These are phyloP conservation scores for Candida sonorensis DNA, from an alignment of 805 yeast species.

Conservation along the genomic window DNA sequence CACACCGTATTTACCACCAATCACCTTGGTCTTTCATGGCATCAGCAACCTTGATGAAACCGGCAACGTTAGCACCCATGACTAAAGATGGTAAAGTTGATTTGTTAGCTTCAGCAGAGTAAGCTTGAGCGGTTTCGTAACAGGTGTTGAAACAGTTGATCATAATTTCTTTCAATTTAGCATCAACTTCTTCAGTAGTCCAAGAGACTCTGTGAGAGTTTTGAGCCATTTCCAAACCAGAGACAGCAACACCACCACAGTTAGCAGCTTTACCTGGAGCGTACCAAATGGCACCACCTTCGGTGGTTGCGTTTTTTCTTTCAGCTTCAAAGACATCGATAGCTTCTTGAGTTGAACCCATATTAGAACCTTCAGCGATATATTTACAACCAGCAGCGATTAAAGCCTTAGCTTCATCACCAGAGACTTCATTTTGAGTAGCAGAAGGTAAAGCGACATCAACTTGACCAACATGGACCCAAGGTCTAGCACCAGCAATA, in stretches of 20 bases:
- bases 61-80: constrained; percentile 98
- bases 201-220: constrained; percentile 91
- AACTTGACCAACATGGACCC: constrained; percentile 85
- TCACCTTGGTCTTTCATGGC: constrained; percentile 99
- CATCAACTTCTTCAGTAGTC: constrained; percentile 90
- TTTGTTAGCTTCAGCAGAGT: constrained; percentile 61
- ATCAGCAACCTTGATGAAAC: constrained; percentile 96
- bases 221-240: constrained; percentile 99
- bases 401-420: constrained; percentile 93
- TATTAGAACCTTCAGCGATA: constrained; percentile 98
- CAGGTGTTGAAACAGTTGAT: constrained; percentile 88
- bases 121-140: constrained; percentile 77
- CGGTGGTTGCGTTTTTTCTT: constrained; percentile 40
- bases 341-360: constrained; percentile 99
- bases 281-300: constrained; percentile 74
- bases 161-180: constrained; percentile 88
- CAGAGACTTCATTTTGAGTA: constrained; percentile 96
- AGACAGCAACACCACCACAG: constrained; percentile 99
- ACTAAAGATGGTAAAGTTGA: constrained; percentile 85
- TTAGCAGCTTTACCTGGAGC: constrained; percentile 99
- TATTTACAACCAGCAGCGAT: constrained; percentile 86
- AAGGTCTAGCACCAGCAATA: constrained; percentile 92
- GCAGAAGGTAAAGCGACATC: constrained; percentile 98
- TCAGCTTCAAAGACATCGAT: constrained; percentile 87
- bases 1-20: constrained; percentile 25